Base-by-base conservation (phyloP, 768 basidiomycete species). In the Lentinula detonsa region DNA sequence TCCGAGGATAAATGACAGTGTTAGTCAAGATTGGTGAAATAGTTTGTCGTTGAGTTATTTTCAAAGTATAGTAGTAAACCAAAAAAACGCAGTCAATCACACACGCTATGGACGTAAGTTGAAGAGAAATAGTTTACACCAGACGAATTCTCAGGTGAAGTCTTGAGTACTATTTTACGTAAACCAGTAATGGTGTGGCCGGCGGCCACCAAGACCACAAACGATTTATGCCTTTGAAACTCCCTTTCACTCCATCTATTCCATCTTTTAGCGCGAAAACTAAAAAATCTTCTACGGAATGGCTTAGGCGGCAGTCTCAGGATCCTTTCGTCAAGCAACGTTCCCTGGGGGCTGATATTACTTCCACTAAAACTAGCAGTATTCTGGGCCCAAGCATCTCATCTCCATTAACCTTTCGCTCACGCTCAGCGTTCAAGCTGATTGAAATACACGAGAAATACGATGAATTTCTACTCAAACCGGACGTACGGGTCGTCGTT, bases 391-490 rank as follows among this genome's bases (percentile, higher is more conserved):
- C 39, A 37, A 56, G 40, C 5, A 40, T 28, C 5, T 56, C 18
- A 16, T 55, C 37, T 40, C 39, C 39, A 23, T 23, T 39, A 37
- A 67, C 78, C 10, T 96, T 86, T 72, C 87, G 94, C 28, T 87
- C 95, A 0, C 86, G 96, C 51, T 90, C 93, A 11, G 93, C 95
- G 3, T 96, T 91, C 79, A 98, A 98, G 75, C 85, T 98, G 15
- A 72, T 94, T 61, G 90, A 95, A 66, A 81, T 98, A 54, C 78
- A 91, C 68, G 71, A 79, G 0, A 75, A 78, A 40, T 85, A 78
- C 71, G 78, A 79, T 10, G 62, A 74, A 1, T 84, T 93, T 64
- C 73, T 88, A 46, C 69, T 71, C 16, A 72, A 78, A 49, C 70
- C 73, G 28, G 79, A 88, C 58, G 83, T 89, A 4, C 76, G 71